phyloP scores from a whole-genome alignment of 192 early-diverging fungal genomes.

The Podila clonocystis region DNA sequence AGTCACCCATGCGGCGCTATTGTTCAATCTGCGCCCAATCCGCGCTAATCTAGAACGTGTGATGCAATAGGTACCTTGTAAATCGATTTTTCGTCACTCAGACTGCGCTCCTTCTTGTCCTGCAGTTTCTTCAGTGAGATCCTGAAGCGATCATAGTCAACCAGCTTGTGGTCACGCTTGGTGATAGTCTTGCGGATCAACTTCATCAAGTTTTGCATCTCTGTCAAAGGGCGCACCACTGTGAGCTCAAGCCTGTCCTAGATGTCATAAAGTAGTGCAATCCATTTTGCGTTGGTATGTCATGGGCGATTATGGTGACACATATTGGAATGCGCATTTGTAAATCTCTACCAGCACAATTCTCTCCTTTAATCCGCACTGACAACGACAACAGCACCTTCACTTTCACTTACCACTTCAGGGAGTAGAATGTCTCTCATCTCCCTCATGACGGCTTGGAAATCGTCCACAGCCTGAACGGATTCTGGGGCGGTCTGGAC shows the following conservation, averaged over 20 bases:
- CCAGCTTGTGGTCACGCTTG: constrained; percentile 91
- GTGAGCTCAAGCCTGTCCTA: constrained; percentile 77
- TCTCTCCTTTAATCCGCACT: not conserved
- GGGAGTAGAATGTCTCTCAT: constrained; percentile 48
- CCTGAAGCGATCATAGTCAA: constrained; percentile 92
- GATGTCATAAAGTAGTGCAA: not conserved
- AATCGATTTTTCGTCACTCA: constrained; percentile 73
- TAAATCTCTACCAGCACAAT: not conserved
- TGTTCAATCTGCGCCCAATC: not conserved
- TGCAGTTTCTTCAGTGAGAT: constrained; percentile 78
- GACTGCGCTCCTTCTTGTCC: constrained; percentile 67
- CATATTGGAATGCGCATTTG: too few relatives aligned
- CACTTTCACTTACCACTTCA: constrained; percentile 35
- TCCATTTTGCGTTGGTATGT: too few relatives aligned
- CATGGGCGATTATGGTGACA: too few relatives aligned
- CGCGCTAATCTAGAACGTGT: not conserved
- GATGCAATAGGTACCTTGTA: constrained; percentile 56
- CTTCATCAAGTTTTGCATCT: constrained; percentile 79
- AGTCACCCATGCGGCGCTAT: too few relatives aligned
- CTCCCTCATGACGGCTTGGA: constrained; percentile 41
- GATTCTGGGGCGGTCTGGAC: constrained; percentile 42
- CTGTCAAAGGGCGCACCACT: constrained; percentile 82
- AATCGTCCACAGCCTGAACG: constrained; percentile 44
- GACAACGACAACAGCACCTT: not conserved
- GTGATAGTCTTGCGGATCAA: constrained; percentile 84